Conservation (phyloP, 2,329 filamentous ascomycete genomes). For the Fusarium oxysporum region DNA sequence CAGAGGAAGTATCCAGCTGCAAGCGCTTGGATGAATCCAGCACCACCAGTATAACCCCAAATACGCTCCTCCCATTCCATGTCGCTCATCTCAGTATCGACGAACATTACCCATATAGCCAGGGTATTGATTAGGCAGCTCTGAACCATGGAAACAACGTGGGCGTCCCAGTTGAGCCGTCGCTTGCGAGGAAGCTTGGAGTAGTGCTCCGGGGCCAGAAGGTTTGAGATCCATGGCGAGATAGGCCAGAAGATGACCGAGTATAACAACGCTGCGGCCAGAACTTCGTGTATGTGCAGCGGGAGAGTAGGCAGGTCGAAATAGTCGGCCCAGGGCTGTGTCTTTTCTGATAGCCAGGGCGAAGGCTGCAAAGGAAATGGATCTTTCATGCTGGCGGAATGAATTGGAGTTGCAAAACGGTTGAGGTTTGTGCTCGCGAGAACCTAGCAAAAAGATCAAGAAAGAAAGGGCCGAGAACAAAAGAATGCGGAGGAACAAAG, state of each 20-base stretch:
- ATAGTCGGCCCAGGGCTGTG: constrained; percentile 73
- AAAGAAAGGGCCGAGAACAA: background rate
- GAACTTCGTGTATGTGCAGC: constrained; percentile 81
- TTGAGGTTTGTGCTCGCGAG: background rate
- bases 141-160: constrained; percentile 86
- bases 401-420: background rate
- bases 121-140: constrained; percentile 76
- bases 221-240: constrained; percentile 73
- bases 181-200: constrained; percentile 71
- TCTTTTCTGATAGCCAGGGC: constrained; percentile 66
- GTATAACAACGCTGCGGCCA: constrained; percentile 75
- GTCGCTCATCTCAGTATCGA: constrained; percentile 73
- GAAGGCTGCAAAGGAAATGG: constrained; percentile 74
- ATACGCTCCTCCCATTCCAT: constrained; percentile 77
- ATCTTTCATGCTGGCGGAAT: constrained; percentile 70
- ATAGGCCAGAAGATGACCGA: constrained; percentile 73
- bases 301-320: constrained; percentile 74
- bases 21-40: constrained; percentile 79
- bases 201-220: constrained; percentile 74
- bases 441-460: background rate
- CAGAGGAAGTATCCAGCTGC: constrained; percentile 87
- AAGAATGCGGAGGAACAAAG: background rate
- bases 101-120: constrained; percentile 78
- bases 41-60: constrained; percentile 80
- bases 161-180: constrained; percentile 83